phyloP scores from a whole-genome alignment of 1,139 yeast genomes.

The Taphrina wiesneri region DNA sequence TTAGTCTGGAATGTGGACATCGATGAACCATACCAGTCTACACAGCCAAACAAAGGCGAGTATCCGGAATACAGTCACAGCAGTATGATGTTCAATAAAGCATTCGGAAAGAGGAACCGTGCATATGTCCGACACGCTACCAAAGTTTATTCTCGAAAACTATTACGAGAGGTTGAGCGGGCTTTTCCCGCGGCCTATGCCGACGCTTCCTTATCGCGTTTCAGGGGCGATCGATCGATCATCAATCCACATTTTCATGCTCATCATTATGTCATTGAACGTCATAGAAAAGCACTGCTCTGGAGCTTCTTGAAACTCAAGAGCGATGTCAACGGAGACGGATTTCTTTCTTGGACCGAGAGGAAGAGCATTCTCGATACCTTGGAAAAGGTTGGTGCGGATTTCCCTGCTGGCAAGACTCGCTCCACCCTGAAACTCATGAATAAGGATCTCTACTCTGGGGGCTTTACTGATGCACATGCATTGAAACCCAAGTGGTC shows the following conservation, averaged over 20 bases:
- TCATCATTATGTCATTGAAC: neutral
- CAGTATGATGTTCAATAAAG: neutral
- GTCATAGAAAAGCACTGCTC: neutral
- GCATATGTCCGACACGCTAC: neutral
- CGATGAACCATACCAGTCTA: neutral
- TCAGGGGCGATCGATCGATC: neutral
- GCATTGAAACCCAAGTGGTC: neutral
- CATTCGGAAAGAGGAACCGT: neutral
- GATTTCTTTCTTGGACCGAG: neutral
- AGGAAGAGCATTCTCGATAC: neutral
- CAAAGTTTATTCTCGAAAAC: neutral
- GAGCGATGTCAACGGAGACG: neutral
- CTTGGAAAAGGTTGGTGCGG: neutral
- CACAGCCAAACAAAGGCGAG: neutral
- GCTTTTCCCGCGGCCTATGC: neutral
- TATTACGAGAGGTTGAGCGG: neutral
- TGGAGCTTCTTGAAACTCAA: neutral
- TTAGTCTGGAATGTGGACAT: neutral
- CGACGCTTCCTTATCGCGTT: neutral
- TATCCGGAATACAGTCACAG: neutral
- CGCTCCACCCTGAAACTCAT: neutral
- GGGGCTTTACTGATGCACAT: neutral
- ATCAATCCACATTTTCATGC: neutral
- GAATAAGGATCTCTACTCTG: neutral
- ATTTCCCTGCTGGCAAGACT: neutral